A percentile compares a stretch with the other conserved stretches of the same genome.
phyloP scores from a whole-genome alignment of 2,329 filamentous ascomycete genomes.

The Alternaria consortialis region DNA sequence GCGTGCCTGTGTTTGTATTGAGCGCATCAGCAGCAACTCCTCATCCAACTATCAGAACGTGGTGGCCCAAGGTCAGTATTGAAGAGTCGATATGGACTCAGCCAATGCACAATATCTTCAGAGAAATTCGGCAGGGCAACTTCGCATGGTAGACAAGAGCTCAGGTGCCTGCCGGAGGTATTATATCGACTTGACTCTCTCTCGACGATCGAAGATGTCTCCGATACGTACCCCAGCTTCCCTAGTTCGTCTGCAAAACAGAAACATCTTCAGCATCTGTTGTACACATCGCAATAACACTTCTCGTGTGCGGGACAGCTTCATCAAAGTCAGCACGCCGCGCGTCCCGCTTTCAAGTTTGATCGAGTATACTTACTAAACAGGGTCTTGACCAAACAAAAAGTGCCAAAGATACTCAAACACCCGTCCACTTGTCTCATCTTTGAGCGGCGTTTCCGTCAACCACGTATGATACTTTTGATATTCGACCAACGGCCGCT shows the following conservation, averaged over 20 bases:
- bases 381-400: slow-evolving; percentile 33
- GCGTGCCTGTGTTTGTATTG: not conserved
- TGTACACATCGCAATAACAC: slow-evolving; percentile 37
- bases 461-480: slow-evolving; percentile 33
- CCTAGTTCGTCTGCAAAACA: not conserved
- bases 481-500: slow-evolving; percentile 40
- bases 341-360: not conserved
- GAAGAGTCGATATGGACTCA: not conserved
- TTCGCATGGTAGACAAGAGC: not conserved
- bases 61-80: not conserved
- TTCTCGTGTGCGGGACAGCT: slow-evolving; percentile 31
- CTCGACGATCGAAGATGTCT: not conserved
- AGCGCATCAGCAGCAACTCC: slow-evolving; percentile 1
- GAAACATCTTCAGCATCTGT: slow-evolving; percentile 6
- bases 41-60: not conserved
- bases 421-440: slow-evolving; percentile 31
- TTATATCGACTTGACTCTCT: not conserved
- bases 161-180: not conserved
- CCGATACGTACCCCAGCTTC: not conserved
- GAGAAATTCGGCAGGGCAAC: not conserved
- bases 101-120: not conserved
- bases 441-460: slow-evolving; percentile 31
- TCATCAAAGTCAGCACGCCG: slow-evolving; percentile 10
- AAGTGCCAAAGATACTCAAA: slow-evolving; percentile 43
- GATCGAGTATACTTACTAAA: slow-evolving; percentile 30